Evolutionary conservation across 2,329 filamentous ascomycete genomes (phyloP), one percentile per base, ranked within the genome.

Genomic region (Bimuria novae-zelandiae): DNA sequence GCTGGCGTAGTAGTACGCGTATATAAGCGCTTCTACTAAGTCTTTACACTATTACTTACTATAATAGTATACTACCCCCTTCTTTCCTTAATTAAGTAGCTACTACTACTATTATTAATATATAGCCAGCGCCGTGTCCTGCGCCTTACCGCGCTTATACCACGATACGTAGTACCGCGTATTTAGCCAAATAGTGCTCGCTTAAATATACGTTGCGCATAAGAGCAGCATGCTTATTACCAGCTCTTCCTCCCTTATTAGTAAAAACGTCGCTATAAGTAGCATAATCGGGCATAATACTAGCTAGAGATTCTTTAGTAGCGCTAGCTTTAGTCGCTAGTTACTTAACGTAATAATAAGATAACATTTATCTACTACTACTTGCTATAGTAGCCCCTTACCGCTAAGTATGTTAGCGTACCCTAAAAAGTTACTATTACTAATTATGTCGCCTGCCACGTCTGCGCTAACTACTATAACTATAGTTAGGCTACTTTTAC

Each of bases 301-400:
- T 33, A 46, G 3, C 8, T 36, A 22, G 4, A 46, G 29, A 33
- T 46, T 46, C 43, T 22, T 7, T 33, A 46, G 32, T 33, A 21
- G 23, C 3, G 30, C 43, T 36, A 46, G 43, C 43, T 46, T 46
- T 36, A 33, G 43, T 17, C 43, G 30, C 43, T 21, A 46, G 14
- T 46, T 11, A n/a, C 41, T 43, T 3, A 42, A 49, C 11, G 44
- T 62, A 27, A 60, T 55, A 7, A 43, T 55, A 17, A 62, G 53
- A 59, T 61, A 43, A 54, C 46, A 51, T 49, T 62, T 52, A 41
- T 55, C 25, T 11, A 55, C 49, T 19, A 60, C 49, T 5, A 63
- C 52, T 27, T 44, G 33, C 29, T 42, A 23, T 17, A 61, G 49
- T 19, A 51, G 25, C 16, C 47, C 45, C 29, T 58, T 55, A 10